Evolutionary conservation across 805 yeast species (phyloP), one percentile per base, ranked within the genome.

Genomic region (Candida ficus): DNA sequence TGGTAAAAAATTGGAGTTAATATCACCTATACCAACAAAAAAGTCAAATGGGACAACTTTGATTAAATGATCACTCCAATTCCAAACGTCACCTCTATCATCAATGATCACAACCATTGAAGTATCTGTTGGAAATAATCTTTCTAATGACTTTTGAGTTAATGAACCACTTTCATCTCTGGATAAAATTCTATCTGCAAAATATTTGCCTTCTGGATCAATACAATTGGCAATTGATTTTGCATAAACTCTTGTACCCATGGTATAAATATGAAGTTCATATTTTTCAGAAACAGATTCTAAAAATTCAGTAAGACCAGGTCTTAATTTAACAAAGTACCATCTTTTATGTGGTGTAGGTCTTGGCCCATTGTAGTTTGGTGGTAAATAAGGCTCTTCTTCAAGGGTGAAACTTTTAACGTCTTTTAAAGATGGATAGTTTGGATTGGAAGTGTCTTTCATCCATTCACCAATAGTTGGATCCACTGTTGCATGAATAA

Each of bases 51-150:
- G 99, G 2, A 89, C 83, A 5, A 91, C 98, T 62, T 91, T 87
- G 43, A 93, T 78, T 52, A 93, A 66, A 57, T 93, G 90, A 11
- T 83, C 80, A 50, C 88, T 85, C 99, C 99, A 93, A 56, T 85
- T 86, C 99, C 99, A 93, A 17, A 93, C 99, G 61, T 93, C 99
- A 3, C 97, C 99, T 58, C 99, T 75, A 61, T 93, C 99, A 61
- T 93, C 99, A 44, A 93, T 93, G 34, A 93, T 82, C 3, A 86
- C 93, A 25, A 93, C 99, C 95, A 93, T 84, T 14, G 95, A 83
- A 19, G 95, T 95, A 50, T 91, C 96, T 3, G 91, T 95, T 0
- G 99, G 99, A 54, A 93, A 93, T 41, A 93, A 68, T 46, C 98
- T 70, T 54, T 84, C 82, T 45, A 93, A 67, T 28, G 91, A 86